phyloP scores from a whole-genome alignment of 1,284 basidiomycete genomes.

The Tetrapyrgos nigripes region DNA sequence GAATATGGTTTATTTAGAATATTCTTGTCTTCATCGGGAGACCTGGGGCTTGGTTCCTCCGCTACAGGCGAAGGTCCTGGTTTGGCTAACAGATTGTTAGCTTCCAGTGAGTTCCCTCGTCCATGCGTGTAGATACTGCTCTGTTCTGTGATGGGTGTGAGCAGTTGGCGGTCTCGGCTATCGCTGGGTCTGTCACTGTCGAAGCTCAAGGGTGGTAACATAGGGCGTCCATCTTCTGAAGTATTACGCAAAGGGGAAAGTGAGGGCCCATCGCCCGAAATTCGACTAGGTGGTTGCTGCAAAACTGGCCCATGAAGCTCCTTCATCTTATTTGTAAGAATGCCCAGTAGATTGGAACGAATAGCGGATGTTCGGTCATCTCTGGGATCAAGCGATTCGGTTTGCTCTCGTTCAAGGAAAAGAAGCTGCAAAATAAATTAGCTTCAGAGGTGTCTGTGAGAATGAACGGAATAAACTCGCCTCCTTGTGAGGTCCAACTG shows the following conservation, averaged over 20 bases:
- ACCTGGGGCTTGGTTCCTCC: background rate
- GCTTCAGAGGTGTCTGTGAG: constrained; percentile 1
- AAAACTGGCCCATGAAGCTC: constrained; percentile 35
- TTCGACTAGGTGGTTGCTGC: constrained; percentile 21
- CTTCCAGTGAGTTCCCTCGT: constrained; percentile 24
- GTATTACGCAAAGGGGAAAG: constrained; percentile 36
- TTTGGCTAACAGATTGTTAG: background rate
- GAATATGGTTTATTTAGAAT: background rate
- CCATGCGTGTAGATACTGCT: constrained; percentile 31
- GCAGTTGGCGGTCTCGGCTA: constrained; percentile 25
- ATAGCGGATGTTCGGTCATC: constrained; percentile 79
- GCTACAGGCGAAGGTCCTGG: constrained; percentile 12
- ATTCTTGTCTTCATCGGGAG: background rate
- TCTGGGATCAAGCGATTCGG: constrained; percentile 80
- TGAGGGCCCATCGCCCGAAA: constrained; percentile 31
- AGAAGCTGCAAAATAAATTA: constrained; percentile 57
- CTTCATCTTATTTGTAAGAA: constrained; percentile 74
- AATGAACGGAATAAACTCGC: constrained; percentile 46
- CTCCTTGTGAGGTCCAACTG: constrained; percentile 76
- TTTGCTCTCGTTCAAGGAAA: constrained; percentile 89
- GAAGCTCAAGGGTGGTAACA: constrained; percentile 57
- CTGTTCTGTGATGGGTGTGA: constrained; percentile 57
- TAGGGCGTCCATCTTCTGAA: constrained; percentile 33
- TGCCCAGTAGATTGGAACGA: constrained; percentile 64
- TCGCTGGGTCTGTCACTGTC: constrained; percentile 29